Evolutionary conservation across 1,139 yeast genomes (phyloP).

Genomic region (Diutina sp.): DNA sequence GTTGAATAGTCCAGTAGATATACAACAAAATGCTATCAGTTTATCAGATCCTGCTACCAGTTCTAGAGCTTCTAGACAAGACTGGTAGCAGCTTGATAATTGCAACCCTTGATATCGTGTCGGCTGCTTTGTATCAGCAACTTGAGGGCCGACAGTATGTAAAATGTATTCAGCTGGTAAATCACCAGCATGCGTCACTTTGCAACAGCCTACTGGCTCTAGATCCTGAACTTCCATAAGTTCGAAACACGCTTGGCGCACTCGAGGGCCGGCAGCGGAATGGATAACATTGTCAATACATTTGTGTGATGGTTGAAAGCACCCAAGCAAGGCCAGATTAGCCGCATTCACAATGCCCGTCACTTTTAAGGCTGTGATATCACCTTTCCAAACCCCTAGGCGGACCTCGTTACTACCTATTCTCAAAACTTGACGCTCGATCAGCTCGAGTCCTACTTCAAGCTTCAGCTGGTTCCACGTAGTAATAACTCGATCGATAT

Average conservation of each 20-base stretch:
- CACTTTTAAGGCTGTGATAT: not conserved
- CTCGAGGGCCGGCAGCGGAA: not conserved
- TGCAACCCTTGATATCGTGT: not conserved
- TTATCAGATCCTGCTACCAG: not conserved
- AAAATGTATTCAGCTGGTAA: not conserved
- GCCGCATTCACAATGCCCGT: not conserved
- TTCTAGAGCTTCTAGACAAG: not conserved
- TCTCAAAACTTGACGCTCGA: not conserved
- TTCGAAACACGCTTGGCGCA: not conserved
- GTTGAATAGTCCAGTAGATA: not conserved
- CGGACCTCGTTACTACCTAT: not conserved
- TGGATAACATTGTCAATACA: not conserved
- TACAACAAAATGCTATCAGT: not conserved
- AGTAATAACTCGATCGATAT: not conserved
- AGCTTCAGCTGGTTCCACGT: not conserved
- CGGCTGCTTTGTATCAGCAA: not conserved
- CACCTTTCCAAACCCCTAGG: not conserved
- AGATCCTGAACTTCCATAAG: not conserved
- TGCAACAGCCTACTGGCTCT: not conserved
- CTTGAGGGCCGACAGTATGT: not conserved
- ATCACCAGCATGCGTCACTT: not conserved
- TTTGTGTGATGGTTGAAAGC: not conserved
- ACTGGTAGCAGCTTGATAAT: not conserved
- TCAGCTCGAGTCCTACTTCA: not conserved
- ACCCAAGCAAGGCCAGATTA: not conserved